Conservation (phyloP, 2,329 filamentous ascomycete genomes). For the Fusarium penzigii region DNA sequence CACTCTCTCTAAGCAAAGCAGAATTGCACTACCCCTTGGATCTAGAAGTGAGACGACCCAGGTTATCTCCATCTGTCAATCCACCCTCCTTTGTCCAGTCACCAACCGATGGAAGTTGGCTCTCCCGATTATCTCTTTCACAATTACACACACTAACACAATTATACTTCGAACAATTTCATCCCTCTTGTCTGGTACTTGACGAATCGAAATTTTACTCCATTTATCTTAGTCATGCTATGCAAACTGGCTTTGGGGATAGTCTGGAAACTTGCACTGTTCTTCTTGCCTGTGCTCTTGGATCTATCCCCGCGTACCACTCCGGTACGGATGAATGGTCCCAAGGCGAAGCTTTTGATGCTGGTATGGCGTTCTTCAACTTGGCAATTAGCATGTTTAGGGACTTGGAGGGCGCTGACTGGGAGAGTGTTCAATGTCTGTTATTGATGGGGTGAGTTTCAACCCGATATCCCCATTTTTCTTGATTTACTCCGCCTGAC, state of each 20-base stretch:
- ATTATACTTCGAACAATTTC: conserved; percentile 15
- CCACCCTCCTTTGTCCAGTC: not conserved
- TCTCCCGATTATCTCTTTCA: conserved; percentile 10
- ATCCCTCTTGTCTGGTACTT: conserved; percentile 11
- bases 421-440: conserved; percentile 14
- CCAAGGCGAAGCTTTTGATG: not conserved
- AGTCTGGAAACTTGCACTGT: conserved; percentile 3
- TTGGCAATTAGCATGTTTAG: conserved; percentile 10
- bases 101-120: not conserved
- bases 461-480: not conserved
- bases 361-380: conserved; percentile 10
- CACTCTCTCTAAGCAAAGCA: conserved; percentile 3
- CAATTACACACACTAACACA: conserved; percentile 8
- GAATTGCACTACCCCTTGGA: conserved; percentile 14
- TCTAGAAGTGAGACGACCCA: conserved; percentile 10
- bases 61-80: conserved; percentile 1
- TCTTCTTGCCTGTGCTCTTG: conserved; percentile 8
- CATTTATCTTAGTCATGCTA: not conserved
- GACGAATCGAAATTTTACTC: conserved; percentile 13
- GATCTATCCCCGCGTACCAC: conserved; percentile 7
- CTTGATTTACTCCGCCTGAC: too few relatives aligned
- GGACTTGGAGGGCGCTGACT: conserved; percentile 4
- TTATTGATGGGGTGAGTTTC: conserved; percentile 13
- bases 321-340: conserved; percentile 7
- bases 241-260: conserved; percentile 1